phyloP scores from a whole-genome alignment of 2,329 filamentous ascomycete genomes.

The Alternaria brassicicola region DNA sequence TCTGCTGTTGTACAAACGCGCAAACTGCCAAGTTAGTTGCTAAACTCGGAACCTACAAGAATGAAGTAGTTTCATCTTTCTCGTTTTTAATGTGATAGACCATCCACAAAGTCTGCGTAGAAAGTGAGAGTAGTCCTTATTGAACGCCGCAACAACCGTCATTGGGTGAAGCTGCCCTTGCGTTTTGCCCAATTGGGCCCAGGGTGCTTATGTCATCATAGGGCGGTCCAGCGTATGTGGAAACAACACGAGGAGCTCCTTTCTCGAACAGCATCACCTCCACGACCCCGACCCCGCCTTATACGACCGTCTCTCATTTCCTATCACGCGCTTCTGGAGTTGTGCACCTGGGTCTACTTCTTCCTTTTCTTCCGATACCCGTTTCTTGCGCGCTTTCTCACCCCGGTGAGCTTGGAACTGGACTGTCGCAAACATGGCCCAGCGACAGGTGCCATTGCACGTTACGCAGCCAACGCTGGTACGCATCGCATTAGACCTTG shows the following conservation, averaged over 20 bases:
- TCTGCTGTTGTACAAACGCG: background rate
- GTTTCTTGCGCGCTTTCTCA: constrained; percentile 38
- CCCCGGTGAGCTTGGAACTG: constrained; percentile 49
- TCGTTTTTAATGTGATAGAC: background rate
- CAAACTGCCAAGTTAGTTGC: background rate
- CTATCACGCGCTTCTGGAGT: constrained; percentile 48
- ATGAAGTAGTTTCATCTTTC: background rate
- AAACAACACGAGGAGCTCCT: constrained; percentile 33
- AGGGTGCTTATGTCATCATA: constrained; percentile 16
- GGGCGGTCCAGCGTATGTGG: constrained; percentile 26
- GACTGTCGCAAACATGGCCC: constrained; percentile 61
- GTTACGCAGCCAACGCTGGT: constrained; percentile 83
- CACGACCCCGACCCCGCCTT: constrained; percentile 33
- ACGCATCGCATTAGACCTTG: constrained; percentile 30
- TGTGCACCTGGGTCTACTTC: constrained; percentile 47
- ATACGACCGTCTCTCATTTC: constrained; percentile 44
- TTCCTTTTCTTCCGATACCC: constrained; percentile 45
- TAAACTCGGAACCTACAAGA: background rate
- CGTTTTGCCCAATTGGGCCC: constrained; percentile 11
- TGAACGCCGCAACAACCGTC: constrained; percentile 8
- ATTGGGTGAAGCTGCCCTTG: constrained; percentile 6
- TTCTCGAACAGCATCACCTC: constrained; percentile 37
- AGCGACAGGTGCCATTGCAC: constrained; percentile 84
- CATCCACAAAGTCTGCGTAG: background rate
- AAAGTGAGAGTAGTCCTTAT: background rate